phyloP scores from a whole-genome alignment of 2,329 filamentous ascomycete genomes.

The Claviceps lovelessii region DNA sequence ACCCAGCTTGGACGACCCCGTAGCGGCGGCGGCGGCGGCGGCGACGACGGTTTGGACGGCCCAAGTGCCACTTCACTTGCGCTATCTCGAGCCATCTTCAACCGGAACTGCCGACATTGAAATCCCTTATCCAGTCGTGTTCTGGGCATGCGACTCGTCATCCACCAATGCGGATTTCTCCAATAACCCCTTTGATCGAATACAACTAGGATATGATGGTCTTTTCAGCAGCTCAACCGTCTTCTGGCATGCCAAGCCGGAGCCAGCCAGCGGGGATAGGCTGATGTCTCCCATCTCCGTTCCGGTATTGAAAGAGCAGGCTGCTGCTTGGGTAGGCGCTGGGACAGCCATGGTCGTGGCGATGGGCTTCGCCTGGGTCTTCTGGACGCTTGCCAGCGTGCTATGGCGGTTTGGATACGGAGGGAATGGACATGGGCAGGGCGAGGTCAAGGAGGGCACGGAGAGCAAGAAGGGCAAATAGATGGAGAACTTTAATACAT shows the following conservation, averaged over 20 bases:
- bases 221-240: slow-evolving; percentile 63
- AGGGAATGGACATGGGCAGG: neutral
- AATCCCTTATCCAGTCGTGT: slow-evolving; percentile 71
- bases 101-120: slow-evolving; percentile 39
- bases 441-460: neutral
- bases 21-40: slow-evolving; percentile 15
- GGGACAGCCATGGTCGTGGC: slow-evolving; percentile 46
- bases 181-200: slow-evolving; percentile 71
- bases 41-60: slow-evolving; percentile 36
- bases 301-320: slow-evolving; percentile 47
- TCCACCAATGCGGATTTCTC: slow-evolving; percentile 52
- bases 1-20: slow-evolving; percentile 13
- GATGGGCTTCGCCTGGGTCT: slow-evolving; percentile 55
- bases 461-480: slow-evolving; percentile 3
- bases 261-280: slow-evolving; percentile 18
- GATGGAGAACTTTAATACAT: neutral
- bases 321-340: slow-evolving; percentile 30
- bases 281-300: slow-evolving; percentile 45
- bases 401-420: slow-evolving; percentile 3
- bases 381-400: slow-evolving; percentile 38
- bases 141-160: slow-evolving; percentile 73
- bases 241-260: slow-evolving; percentile 65
- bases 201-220: slow-evolving; percentile 73
- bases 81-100: slow-evolving; percentile 55
- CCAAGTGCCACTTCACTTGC: slow-evolving; percentile 69